A percentile compares a stretch with the other conserved stretches of the same genome.
phyloP scores from a whole-genome alignment of 1,284 basidiomycete species.

The Cutaneotrichosporon sp. region DNA sequence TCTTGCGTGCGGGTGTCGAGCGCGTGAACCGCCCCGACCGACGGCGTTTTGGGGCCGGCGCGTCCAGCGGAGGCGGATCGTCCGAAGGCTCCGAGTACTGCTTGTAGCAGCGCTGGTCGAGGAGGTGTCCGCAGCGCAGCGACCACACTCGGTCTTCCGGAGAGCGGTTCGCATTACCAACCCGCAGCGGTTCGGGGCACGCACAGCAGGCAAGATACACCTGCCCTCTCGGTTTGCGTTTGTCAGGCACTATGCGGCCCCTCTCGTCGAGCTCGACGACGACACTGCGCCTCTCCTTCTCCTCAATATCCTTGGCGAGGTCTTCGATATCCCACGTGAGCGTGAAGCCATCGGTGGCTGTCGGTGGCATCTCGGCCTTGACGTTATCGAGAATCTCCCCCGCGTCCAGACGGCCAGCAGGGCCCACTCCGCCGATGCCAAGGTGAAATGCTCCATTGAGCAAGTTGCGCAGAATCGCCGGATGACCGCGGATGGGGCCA shows the following conservation, averaged over 20 bases:
- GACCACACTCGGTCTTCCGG: constrained; percentile 45
- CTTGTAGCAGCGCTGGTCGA: constrained; percentile 49
- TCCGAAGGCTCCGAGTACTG: constrained; percentile 17
- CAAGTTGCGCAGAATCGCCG: neutral
- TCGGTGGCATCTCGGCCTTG: constrained; percentile 15
- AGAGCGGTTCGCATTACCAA: constrained; percentile 37
- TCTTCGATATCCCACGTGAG: constrained; percentile 35
- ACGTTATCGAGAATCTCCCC: constrained; percentile 28
- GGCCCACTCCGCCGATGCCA: neutral
- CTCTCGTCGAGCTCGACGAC: constrained; percentile 32
- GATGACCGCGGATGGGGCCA: neutral
- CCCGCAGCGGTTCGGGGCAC: constrained; percentile 42
- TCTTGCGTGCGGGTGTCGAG: neutral
- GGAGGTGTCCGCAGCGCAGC: constrained; percentile 50
- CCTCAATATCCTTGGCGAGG: constrained; percentile 14
- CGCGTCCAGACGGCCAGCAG: neutral
- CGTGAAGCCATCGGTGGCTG: constrained; percentile 25
- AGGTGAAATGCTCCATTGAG: neutral
- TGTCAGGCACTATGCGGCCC: constrained; percentile 28
- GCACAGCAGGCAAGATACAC: constrained; percentile 41
- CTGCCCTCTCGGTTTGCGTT: constrained; percentile 18
- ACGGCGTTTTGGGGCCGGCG: constrained; percentile 9
- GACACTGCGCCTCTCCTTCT: constrained; percentile 3
- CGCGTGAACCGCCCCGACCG: neutral
- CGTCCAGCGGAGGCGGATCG: neutral